phyloP scores from a whole-genome alignment of 257 asterid species.

The Primulina huaijiensis region DNA sequence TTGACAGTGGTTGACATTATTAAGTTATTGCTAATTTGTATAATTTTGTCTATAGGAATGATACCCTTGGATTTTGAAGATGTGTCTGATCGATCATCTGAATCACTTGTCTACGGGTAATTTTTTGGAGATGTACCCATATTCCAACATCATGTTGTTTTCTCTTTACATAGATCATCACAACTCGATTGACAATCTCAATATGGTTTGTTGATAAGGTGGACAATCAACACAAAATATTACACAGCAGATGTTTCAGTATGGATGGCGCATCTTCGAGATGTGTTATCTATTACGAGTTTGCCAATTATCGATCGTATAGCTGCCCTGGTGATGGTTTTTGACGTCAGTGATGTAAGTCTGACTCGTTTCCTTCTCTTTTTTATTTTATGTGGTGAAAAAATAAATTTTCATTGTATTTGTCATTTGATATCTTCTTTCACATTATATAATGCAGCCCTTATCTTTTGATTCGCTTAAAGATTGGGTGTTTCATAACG shows the following conservation, averaged over 20 bases:
- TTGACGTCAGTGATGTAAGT: conserved; percentile 68
- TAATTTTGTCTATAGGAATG: conserved; percentile 46
- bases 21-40: background rate
- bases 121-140: conserved; percentile 20
- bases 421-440: conserved; percentile 23
- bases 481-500: conserved; percentile 67
- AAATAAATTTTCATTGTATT: background rate
- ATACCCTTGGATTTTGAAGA: conserved; percentile 66
- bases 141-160: background rate
- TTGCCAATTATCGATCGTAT: conserved; percentile 42
- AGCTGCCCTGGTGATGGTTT: conserved; percentile 89
- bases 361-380: conserved; percentile 21
- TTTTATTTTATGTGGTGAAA: conserved; percentile 4
- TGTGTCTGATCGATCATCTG: conserved; percentile 49
- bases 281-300: conserved; percentile 45
- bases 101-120: conserved; percentile 63
- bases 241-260: conserved; percentile 79
- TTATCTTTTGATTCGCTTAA: conserved; percentile 68
- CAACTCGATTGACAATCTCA: conserved; percentile 18
- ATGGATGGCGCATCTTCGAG: conserved; percentile 71
- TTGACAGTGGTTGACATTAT: background rate
- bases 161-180: conserved; percentile 8
- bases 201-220: conserved; percentile 47
- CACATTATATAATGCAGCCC: conserved; percentile 45
- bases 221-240: conserved; percentile 91